phyloP scores from a whole-genome alignment of 306 rosid species.

The Dalbergia cultrata region DNA sequence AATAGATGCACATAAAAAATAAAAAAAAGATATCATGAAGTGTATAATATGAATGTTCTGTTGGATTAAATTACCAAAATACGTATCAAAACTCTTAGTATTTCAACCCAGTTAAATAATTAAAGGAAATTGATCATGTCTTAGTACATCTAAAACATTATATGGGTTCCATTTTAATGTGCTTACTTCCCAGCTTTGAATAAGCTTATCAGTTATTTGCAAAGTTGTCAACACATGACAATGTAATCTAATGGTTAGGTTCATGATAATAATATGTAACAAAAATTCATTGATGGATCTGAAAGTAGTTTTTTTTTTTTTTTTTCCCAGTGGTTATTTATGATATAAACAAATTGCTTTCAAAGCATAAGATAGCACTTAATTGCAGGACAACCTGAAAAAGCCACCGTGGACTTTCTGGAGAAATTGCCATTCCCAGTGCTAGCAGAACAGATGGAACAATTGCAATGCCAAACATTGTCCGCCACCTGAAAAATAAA shows the following conservation, averaged over 20 bases:
- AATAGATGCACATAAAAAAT: conserved; percentile 19
- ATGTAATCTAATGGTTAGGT: neutral
- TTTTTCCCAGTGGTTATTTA: neutral
- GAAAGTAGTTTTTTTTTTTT: neutral
- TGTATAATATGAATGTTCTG: conserved; percentile 5
- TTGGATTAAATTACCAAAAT: conserved; percentile 24
- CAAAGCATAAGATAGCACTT: conserved; percentile 27
- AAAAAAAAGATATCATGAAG: neutral
- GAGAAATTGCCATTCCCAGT: conserved; percentile 88
- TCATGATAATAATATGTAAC: conserved; percentile 13
- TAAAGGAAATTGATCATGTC: neutral
- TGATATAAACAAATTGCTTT: conserved; percentile 22
- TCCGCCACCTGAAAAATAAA: conserved; percentile 82
- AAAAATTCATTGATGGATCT: conserved; percentile 17
- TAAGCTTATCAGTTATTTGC: neutral
- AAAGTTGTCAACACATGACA: conserved; percentile 1
- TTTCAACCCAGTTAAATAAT: conserved; percentile 16
- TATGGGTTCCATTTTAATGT: conserved; percentile 7
- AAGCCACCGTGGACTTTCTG: conserved; percentile 99
- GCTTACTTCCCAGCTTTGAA: neutral
- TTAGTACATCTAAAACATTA: neutral
- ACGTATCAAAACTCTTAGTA: neutral
- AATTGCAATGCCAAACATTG: conserved; percentile 90
- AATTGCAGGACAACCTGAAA: conserved; percentile 72
- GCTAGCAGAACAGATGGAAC: conserved; percentile 90